phyloP scores from a whole-genome alignment of 352 stramenopile species.

The Pythium utonaiense region DNA sequence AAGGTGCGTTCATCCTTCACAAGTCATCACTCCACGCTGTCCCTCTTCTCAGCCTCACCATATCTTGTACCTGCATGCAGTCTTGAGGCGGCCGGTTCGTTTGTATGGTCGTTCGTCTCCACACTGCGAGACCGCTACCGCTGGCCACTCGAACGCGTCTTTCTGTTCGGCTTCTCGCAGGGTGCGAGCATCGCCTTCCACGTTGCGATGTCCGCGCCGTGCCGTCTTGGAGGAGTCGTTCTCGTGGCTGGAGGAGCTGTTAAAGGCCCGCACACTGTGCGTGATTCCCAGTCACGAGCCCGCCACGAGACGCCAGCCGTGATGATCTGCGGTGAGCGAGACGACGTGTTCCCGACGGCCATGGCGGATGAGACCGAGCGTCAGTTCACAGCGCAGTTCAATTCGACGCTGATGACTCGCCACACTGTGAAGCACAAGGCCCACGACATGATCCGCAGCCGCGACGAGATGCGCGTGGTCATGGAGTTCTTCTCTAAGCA shows the following conservation, averaged over 20 bases:
- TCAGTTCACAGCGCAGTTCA: slow-evolving; percentile 28
- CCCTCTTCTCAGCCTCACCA: neutral
- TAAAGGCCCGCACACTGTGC: slow-evolving; percentile 26
- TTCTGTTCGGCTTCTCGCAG: slow-evolving; percentile 67
- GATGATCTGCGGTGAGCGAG: slow-evolving; percentile 31
- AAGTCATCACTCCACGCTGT: neutral
- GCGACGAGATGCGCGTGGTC: slow-evolving; percentile 48
- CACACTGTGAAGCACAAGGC: slow-evolving; percentile 27
- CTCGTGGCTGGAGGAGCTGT: slow-evolving; percentile 46
- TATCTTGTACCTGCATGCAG: slow-evolving; percentile 14
- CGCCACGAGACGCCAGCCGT: slow-evolving; percentile 42
- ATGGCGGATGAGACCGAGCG: slow-evolving; percentile 28
- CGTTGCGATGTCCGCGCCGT: slow-evolving; percentile 35
- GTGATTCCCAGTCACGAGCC: neutral
- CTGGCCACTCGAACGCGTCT: slow-evolving; percentile 51
- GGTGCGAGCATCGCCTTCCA: slow-evolving; percentile 64
- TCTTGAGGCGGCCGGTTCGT: slow-evolving; percentile 31
- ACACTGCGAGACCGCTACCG: slow-evolving; percentile 44
- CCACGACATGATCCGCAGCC: slow-evolving; percentile 52
- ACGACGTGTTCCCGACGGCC: slow-evolving; percentile 36
- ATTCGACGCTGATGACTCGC: slow-evolving; percentile 11
- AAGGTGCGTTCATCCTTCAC: too few relatives aligned
- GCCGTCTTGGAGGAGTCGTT: slow-evolving; percentile 45
- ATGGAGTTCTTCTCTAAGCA: slow-evolving; percentile 58
- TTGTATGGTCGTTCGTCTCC: slow-evolving; percentile 42